Evolutionary conservation across 176 grass and related monocot genomes (phyloP).

Genomic region (Oryza rufipogon): DNA sequence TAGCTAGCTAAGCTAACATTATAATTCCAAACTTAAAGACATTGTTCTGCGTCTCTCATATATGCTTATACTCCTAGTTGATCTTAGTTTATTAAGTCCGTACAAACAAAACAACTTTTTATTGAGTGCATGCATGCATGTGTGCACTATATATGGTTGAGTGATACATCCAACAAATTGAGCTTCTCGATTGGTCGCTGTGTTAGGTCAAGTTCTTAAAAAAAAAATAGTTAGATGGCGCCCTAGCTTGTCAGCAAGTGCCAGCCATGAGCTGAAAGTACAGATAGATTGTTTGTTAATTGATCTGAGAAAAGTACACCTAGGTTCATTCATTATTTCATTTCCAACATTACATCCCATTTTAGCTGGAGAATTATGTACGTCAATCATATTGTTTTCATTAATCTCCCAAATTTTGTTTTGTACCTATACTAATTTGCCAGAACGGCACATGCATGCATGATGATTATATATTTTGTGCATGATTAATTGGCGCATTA

Average conservation of each 20-base stretch:
- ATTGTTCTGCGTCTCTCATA: background rate
- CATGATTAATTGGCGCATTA: background rate
- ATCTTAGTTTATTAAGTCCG: slow-evolving; percentile 1
- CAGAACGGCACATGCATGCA: background rate
- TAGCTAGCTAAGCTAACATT: background rate
- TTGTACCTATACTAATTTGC: background rate
- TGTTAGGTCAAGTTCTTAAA: slow-evolving; percentile 48
- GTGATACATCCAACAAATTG: slow-evolving; percentile 4
- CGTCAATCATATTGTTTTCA: background rate
- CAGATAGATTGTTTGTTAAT: background rate
- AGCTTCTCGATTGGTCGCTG: slow-evolving; percentile 29
- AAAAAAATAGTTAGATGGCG: slow-evolving; percentile 17
- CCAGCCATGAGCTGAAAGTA: slow-evolving; percentile 21
- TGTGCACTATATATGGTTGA: background rate
- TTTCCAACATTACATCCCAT: slow-evolving; percentile 11
- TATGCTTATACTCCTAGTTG: background rate
- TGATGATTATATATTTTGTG: background rate
- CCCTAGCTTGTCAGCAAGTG: slow-evolving; percentile 20
- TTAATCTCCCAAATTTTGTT: background rate
- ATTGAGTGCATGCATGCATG: background rate
- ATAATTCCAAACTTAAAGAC: background rate
- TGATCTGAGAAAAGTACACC: background rate
- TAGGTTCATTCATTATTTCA: slow-evolving; percentile 1
- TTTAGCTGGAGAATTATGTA: background rate
- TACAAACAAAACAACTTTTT: slow-evolving; percentile 2